Evolutionary conservation across 352 stramenopile species (phyloP).

Genomic region (Globisporangium paroecandrum): DNA sequence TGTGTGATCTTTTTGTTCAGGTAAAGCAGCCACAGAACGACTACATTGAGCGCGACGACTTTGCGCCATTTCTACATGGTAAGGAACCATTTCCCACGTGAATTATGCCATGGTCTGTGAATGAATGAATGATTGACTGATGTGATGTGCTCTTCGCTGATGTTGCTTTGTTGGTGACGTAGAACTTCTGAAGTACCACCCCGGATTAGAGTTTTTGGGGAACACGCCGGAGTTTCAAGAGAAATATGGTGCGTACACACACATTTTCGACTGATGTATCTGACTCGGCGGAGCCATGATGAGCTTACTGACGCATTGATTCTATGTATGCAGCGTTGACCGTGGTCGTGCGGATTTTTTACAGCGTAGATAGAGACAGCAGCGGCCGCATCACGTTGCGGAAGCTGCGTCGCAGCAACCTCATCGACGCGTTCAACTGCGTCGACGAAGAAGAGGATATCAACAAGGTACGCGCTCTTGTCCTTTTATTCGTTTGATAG

Average conservation of each 20-base stretch:
- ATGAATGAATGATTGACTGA: not conserved
- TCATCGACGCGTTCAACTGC: constrained; percentile 93
- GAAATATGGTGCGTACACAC: constrained; percentile 91
- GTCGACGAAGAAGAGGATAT: constrained; percentile 99
- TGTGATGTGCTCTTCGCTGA: not conserved
- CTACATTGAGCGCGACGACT: constrained; percentile 94
- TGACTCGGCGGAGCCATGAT: not conserved
- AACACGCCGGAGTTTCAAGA: constrained; percentile 99
- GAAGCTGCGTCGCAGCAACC: constrained; percentile 92
- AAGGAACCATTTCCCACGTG: too few relatives aligned
- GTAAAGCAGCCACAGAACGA: constrained; percentile 92
- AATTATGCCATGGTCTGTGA: too few relatives aligned
- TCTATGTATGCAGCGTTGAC: constrained; percentile 80
- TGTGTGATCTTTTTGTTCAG: constrained; percentile 21
- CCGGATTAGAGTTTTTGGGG: constrained; percentile 95
- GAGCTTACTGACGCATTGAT: not conserved
- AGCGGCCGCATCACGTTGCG: constrained; percentile 94
- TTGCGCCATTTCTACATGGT: constrained; percentile 96
- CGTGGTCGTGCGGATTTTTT: constrained; percentile 94
- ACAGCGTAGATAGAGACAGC: constrained; percentile 92
- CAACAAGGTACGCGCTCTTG: constrained; percentile 89
- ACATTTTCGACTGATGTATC: too few relatives aligned
- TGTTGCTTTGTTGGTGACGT: not conserved
- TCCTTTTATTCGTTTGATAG: not conserved
- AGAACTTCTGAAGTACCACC: constrained; percentile 88